Base-by-base conservation (phyloP, 768 basidiomycete species). In the Russula olivacea region DNA sequence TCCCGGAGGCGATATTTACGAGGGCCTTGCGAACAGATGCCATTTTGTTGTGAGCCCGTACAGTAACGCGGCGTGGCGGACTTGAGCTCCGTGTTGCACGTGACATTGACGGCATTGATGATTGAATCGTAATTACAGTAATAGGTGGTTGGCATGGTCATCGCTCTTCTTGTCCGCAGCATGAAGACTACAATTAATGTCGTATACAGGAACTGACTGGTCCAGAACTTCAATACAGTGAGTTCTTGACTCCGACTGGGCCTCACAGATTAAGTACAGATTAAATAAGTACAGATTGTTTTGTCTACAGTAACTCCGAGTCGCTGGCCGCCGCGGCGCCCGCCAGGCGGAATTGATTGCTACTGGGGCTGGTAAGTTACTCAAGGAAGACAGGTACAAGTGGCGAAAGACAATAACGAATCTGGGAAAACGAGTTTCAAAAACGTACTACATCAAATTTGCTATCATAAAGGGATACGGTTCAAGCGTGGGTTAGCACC, bases 11-110 rank as follows among this genome's bases (percentile, higher is more conserved):
- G 21, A 64, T 50, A 5, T 55, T 45, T 23, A 36, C 55, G 38
- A 64, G 53, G 38, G 63, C 58, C 38, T 59, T 59, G 53, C 38
- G 40, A 60, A 64, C n/a, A 19, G 53, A 25, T 25, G 63, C 48
- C 63, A 64, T 64, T 59, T 36, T 23, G 30, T 36, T 23, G 30
- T 53, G 30, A 34, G 15, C 25, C 7, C 28, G 49, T 40, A 34
- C n/a, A n/a, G n/a, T n/a, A n/a, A n/a, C n/a, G 30, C 8, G 30
- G 30, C 7, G 7, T 4, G 28, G 28, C 28, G 28, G 28, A n/a
- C 28, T 2, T 4, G 4, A 28, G 32, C 32, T 32, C 9, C 12
- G 11, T 36, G 12, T 36, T 47, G 21, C 45, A 47, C 45, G 45
- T 47, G 45, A 45, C 43, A 43, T 43, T 43, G 19, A 40, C 38